Base-by-base conservation (phyloP, 495 filamentous ascomycete genomes). In the Penicillium argentinense region DNA sequence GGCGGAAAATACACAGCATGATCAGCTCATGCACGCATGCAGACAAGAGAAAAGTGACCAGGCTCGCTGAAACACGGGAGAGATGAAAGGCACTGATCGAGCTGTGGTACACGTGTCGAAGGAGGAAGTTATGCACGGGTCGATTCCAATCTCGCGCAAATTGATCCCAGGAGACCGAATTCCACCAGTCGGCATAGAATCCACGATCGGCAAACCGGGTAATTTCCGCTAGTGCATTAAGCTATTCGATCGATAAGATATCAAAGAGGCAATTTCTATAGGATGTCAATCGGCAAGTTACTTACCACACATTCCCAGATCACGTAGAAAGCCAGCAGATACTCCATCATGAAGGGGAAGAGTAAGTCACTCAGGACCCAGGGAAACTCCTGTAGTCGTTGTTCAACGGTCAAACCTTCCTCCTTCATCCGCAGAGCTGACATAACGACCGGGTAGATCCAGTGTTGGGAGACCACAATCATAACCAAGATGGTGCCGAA, bases 121-220 rank as follows among this genome's bases (percentile, higher is more conserved):
- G 65, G 26, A 89, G 62, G 59, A 90, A 89, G 51, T 80, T 81
- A 56, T 89, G 84, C 13, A 89, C 86, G 1, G 75, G 75, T 5
- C 78, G 71, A 60, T 88, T 88, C 86, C 86, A 90, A 58, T 89
- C 86, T 4, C 86, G 70, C 8, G 86, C 84, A 52, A 85, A 86
- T 58, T 85, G 79, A 36, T 67, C 54, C 54, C 70, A 69, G 9
- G 66, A 65, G 12, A 63, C 60, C 19, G 62, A 67, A 43, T 83
- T 83, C 81, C 81, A 83, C 85, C 87, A 91, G 50, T 81, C 81
- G 27, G 80, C 82, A 57, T 89, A 89, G 67, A 89, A 89, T 36
- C 79, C 79, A 34, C 87, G 81, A 60, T 89, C 86, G n/a, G 86
- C 85, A 57, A 89, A 90, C 27, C 68, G 64, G 1, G 84, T 88